Evolutionary conservation across 2,329 filamentous ascomycete species (phyloP), one percentile per base, ranked within the genome.

Genomic region (Salinomyces thailandicus): DNA sequence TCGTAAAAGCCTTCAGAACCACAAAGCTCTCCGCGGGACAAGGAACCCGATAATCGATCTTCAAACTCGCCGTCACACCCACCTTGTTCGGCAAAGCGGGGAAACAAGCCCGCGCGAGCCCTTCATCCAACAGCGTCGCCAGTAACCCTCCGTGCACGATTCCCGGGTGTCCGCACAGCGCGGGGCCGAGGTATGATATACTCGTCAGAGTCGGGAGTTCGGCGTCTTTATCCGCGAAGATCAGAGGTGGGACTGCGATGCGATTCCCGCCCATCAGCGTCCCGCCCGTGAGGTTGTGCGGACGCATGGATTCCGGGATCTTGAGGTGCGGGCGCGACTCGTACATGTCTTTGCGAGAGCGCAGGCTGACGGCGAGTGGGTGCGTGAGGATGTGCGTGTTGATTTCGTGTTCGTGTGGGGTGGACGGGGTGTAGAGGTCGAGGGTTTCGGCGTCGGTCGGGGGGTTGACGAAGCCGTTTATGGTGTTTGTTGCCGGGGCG

Each of bases 81-180:
- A 91, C 75, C 49, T 85, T 83, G 55, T 89, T 85, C 18, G 89
- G 89, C 53, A 96, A 68, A 16, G 85, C 85, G 4, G 77, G 78
- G 61, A 96, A 94, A 55, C 84, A 93, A 60, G 85, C 93, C 37
- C 85, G 72, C 19, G 83, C 89, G 29, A 96, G 67, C 0, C 85
- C 85, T 60, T 96, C 89, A 55, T 96, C 89, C 36, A 96, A 67
- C 57, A 96, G 72, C 9, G 89, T 95, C n/a, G 89, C 89, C 38
- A 96, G 67, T 46, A 94, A 66, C 0, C 89, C 89, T 34, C 89
- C 89, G 58, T 96, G 91, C 5, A 95, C 74, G 44, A 96, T 85
- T 2, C 83, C 85, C 5, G 85, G 83, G 59, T 96, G 87, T 2
- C 89, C 89, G 56, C 85, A 95, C 27, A 96, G 66, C 50, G 84